Evolutionary conservation across 768 basidiomycete species (phyloP).

Genomic region (Calocybe indica): DNA sequence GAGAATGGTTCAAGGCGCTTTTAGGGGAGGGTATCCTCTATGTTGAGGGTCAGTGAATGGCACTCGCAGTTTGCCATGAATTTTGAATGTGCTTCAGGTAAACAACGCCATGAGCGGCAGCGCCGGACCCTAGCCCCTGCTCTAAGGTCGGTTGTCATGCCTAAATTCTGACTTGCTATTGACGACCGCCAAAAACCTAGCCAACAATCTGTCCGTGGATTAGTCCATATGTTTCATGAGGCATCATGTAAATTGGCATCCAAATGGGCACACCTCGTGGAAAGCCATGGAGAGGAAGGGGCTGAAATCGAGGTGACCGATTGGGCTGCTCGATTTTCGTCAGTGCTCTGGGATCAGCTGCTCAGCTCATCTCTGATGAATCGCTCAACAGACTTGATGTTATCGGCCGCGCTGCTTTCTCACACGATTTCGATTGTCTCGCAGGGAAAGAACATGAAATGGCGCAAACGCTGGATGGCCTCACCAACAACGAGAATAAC

Average conservation of each 20-base stretch:
- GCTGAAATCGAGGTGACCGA: constrained; percentile 48
- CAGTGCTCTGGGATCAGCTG: constrained; percentile 12
- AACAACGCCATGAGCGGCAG: constrained; percentile 50
- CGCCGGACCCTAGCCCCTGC: constrained; percentile 48
- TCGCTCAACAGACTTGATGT: constrained; percentile 42
- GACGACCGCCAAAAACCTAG: constrained; percentile 18
- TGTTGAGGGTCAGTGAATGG: constrained; percentile 46
- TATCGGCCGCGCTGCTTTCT: constrained; percentile 56
- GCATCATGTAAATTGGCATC: constrained; percentile 45
- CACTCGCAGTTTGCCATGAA: neutral
- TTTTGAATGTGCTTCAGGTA: constrained; percentile 30
- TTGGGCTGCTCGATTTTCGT: constrained; percentile 61
- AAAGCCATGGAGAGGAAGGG: constrained; percentile 30
- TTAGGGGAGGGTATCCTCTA: constrained; percentile 62
- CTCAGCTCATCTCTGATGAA: neutral
- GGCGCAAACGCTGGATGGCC: constrained; percentile 46
- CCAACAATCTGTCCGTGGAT: constrained; percentile 45
- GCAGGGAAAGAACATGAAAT: constrained; percentile 41
- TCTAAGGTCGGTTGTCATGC: constrained; percentile 34
- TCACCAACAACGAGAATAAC: constrained; percentile 58
- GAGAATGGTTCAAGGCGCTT: constrained; percentile 57
- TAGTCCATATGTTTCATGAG: constrained; percentile 49
- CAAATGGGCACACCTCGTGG: constrained; percentile 44
- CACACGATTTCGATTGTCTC: constrained; percentile 55
- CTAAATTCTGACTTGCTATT: constrained; percentile 1